Evolutionary conservation across 2,329 filamentous ascomycete species (phyloP), one percentile per base, ranked within the genome.

Genomic region (Epichloe bromicola): DNA sequence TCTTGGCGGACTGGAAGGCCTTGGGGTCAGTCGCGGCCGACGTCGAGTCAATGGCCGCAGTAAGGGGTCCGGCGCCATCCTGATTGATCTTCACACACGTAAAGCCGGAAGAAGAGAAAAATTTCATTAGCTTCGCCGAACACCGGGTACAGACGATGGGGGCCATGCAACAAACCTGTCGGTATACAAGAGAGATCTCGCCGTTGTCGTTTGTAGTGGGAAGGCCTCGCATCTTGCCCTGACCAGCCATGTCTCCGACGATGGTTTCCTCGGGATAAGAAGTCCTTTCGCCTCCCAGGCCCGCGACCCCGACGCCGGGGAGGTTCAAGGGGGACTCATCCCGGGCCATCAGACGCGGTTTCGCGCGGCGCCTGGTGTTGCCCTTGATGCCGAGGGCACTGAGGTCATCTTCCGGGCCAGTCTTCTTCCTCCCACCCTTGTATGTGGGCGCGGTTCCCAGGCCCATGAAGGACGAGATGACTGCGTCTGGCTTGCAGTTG

Each of bases 401-500:
- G 17, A 44, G 40, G 19, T 47, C 38, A 7, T 48, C 46, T 11
- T 19, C 5, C n/a, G 47, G 20, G 34, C 50, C 50, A 12, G 50
- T 51, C 8, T 37, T 26, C 7, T 37, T 33, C 2, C 37, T 34
- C 5, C 50, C 50, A 26, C 44, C 44, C 4, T 19, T 51, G 30
- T 51, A 51, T 17, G 5, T 47, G 8, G 50, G 45, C 15, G 50
- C 44, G 23, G 34, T 30, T 5, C 50, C 33, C 11, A 48, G 7
- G 7, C 50, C 50, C 50, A 48, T 51, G 45, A 42, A 51, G 8
- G 40, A 4, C 11, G 19, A n/a, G 23, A 48, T 51, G 19, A 51
- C 50, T 10, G 50, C 50, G 8, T 51, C 50, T 2, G 50, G 36
- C n/a, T 51, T 14, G 45, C 50, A 51, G 38, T 51, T 38, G 15